Conservation (phyloP, 225 moss, liverwort and hornwort species). For the Marchantia polymorpha region DNA sequence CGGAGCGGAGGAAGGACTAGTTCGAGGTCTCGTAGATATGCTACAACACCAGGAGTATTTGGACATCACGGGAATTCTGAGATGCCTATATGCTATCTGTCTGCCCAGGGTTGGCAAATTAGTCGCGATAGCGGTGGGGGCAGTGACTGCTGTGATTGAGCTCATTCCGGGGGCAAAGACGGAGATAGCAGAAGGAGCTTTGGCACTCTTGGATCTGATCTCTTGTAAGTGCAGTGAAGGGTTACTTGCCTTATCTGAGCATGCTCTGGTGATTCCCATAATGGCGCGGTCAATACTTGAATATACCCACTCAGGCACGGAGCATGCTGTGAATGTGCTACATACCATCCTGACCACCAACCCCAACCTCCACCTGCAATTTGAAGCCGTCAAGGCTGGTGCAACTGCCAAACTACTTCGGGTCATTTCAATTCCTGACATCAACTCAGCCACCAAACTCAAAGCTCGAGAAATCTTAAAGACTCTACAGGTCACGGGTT, state of each 20-base stretch:
- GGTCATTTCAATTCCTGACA: constrained; percentile 20
- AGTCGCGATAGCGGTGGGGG: constrained; percentile 36
- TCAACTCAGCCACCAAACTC: constrained; percentile 10
- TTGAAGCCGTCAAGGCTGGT: constrained; percentile 27
- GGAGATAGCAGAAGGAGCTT: constrained; percentile 26
- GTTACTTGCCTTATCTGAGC: constrained; percentile 52
- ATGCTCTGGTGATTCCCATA: constrained; percentile 51
- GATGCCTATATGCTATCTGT: constrained; percentile 35
- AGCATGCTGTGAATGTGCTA: constrained; percentile 32
- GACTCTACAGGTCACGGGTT: constrained; percentile 24
- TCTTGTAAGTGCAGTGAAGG: constrained; percentile 51
- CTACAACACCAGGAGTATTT: constrained; percentile 17
- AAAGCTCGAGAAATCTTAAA: constrained; percentile 38
- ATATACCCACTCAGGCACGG: constrained; percentile 19
- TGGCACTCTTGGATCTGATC: constrained; percentile 33
- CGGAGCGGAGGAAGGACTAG: constrained; percentile 27
- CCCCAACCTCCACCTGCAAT: constrained; percentile 12
- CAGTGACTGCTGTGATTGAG: constrained; percentile 28
- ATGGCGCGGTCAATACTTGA: constrained; percentile 47
- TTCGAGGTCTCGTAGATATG: constrained; percentile 24
- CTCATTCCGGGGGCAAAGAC: constrained; percentile 35
- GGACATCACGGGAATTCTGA: constrained; percentile 18
- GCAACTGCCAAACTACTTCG: constrained; percentile 28
- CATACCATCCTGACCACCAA: constrained; percentile 25
- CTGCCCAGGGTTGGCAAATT: constrained; percentile 31